Conservation (phyloP, 164 flowering plant genomes). For the Protea cynaroides region DNA sequence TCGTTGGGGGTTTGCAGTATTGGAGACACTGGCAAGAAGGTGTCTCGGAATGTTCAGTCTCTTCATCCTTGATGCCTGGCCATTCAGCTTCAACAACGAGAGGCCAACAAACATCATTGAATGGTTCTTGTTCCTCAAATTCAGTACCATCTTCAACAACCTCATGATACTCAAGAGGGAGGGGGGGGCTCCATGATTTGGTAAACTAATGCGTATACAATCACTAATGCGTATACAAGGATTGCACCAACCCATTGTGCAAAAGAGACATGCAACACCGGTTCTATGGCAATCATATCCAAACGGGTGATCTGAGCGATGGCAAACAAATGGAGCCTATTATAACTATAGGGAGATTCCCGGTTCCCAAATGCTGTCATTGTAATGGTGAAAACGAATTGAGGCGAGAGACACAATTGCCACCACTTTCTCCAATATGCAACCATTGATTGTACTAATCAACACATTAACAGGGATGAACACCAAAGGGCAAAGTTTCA, state of each 20-base stretch:
- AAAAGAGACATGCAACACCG: slow-evolving; percentile 82
- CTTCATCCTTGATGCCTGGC: slow-evolving; percentile 90
- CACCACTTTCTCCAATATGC: slow-evolving; percentile 60
- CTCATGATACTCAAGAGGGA: slow-evolving; percentile 64
- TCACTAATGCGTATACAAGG: slow-evolving; percentile 79
- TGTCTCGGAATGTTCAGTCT: slow-evolving; percentile 67
- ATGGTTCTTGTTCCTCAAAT: slow-evolving; percentile 25
- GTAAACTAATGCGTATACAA: no score
- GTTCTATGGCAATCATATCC: slow-evolving; percentile 52
- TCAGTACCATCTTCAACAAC: slow-evolving; percentile 42
- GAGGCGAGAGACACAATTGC: slow-evolving; percentile 67
- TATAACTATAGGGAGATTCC: slow-evolving; percentile 71
- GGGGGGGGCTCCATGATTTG: slow-evolving; percentile 99
- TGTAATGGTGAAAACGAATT: slow-evolving; percentile 59
- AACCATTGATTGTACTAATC: slow-evolving; percentile 58
- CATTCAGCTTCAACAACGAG: slow-evolving; percentile 85
- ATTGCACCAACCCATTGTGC: slow-evolving; percentile 86
- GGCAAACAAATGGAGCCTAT: slow-evolving; percentile 83
- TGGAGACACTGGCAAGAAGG: slow-evolving; percentile 70
- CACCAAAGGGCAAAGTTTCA: slow-evolving; percentile 62
- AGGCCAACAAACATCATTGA: slow-evolving; percentile 45
- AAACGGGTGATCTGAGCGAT: slow-evolving; percentile 51
- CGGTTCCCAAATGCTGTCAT: slow-evolving; percentile 90
- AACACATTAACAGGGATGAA: slow-evolving; percentile 81
- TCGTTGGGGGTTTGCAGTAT: no score